These are phyloP conservation scores for Beauveria bassiana DNA, from an alignment of 2,329 filamentous ascomycete genomes.

Conservation along the genomic window DNA sequence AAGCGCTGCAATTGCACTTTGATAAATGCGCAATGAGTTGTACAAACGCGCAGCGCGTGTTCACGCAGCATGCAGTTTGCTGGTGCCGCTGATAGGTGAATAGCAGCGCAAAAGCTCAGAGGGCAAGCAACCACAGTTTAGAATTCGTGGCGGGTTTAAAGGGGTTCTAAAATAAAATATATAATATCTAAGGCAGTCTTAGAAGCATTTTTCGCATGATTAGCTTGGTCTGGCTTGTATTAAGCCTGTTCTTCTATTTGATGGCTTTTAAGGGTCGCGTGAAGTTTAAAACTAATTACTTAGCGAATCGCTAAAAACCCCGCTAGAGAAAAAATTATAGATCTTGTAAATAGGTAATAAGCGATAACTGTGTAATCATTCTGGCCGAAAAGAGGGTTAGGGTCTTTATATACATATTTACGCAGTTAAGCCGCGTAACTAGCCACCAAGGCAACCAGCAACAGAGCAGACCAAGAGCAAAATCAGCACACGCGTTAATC, in stretches of 20 bases:
- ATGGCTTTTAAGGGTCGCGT: not conserved
- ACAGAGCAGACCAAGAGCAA: too few relatives aligned
- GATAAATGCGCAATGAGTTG: not conserved
- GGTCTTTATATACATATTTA: too few relatives aligned
- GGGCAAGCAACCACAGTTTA: not conserved
- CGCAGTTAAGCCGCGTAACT: too few relatives aligned
- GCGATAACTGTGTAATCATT: too few relatives aligned
- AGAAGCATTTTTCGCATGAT: not conserved
- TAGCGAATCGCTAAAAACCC: not conserved
- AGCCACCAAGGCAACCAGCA: too few relatives aligned
- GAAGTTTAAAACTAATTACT: too few relatives aligned
- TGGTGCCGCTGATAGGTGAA: not conserved
- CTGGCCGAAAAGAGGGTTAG: too few relatives aligned
- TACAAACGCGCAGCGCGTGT: not conserved
- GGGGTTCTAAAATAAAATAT: not conserved
- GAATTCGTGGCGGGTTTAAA: not conserved
- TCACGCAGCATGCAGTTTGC: not conserved
- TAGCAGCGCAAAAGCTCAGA: not conserved
- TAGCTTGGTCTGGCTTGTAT: not conserved
- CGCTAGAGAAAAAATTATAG: too few relatives aligned
- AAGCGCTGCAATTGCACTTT: not conserved
- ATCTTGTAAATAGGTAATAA: too few relatives aligned
- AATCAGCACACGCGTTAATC: too few relatives aligned
- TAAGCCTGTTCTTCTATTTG: too few relatives aligned
- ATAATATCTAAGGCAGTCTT: not conserved